These are phyloP conservation scores for Xerocomellus dryophilus DNA, from an alignment of 768 basidiomycete genomes.

Conservation along the genomic window DNA sequence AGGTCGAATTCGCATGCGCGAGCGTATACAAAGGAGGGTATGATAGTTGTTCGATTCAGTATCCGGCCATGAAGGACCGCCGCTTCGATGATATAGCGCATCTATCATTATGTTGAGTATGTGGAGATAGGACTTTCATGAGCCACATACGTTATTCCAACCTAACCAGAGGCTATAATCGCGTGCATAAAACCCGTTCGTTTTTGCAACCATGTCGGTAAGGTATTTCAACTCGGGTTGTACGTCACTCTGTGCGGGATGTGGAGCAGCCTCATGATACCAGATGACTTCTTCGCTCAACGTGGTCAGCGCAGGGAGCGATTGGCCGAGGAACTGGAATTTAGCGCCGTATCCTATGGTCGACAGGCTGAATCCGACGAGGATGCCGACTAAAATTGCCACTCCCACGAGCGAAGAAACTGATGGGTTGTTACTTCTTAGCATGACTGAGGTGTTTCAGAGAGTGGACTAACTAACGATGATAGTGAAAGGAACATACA, in stretches of 20 bases:
- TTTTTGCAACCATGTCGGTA: constrained; percentile 34
- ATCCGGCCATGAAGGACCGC: constrained; percentile 42
- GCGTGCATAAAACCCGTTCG: constrained; percentile 44
- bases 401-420: constrained; percentile 14
- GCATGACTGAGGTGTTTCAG: constrained; percentile 5
- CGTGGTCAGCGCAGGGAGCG: constrained; percentile 10
- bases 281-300: constrained; percentile 14
- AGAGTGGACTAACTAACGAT: not conserved
- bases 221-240: constrained; percentile 33
- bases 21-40: constrained; percentile 48
- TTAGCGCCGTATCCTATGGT: constrained; percentile 14
- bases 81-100: constrained; percentile 50
- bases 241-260: not conserved
- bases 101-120: constrained; percentile 22
- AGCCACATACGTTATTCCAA: constrained; percentile 43
- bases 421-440: not conserved
- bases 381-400: constrained; percentile 27
- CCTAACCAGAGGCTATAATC: constrained; percentile 49
- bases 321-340: constrained; percentile 14
- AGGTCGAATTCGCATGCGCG: constrained; percentile 41
- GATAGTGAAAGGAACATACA: not conserved
- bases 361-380: constrained; percentile 28
- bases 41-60: constrained; percentile 41
- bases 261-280: constrained; percentile 4
- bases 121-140: not conserved